phyloP scores from a whole-genome alignment of 768 basidiomycete species.

The Podaxis sp. region DNA sequence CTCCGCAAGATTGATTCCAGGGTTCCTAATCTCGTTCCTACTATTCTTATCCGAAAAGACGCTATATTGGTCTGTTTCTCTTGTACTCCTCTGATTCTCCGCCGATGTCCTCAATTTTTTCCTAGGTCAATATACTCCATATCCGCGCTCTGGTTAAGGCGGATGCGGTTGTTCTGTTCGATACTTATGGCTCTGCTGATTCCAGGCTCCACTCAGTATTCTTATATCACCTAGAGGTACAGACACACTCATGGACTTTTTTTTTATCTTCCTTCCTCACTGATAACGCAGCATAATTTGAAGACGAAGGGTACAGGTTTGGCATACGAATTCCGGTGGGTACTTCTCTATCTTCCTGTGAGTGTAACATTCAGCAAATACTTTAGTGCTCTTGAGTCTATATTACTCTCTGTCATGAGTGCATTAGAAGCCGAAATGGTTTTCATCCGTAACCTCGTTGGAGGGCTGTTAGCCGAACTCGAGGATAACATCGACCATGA shows the following conservation, averaged over 20 bases:
- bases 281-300: slow-evolving; percentile 64
- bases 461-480: slow-evolving; percentile 84
- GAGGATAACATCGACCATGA: slow-evolving; percentile 96
- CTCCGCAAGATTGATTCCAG: slow-evolving; percentile 94
- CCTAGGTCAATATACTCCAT: slow-evolving; percentile 87
- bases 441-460: slow-evolving; percentile 87
- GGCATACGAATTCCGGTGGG: slow-evolving; percentile 87
- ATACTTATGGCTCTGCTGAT: slow-evolving; percentile 84
- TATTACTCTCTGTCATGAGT: slow-evolving; percentile 85
- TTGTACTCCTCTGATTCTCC: neutral
- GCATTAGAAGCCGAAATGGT: slow-evolving; percentile 96
- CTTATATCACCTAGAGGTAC: slow-evolving; percentile 81
- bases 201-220: slow-evolving; percentile 85
- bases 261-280: neutral
- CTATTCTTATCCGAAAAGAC: slow-evolving; percentile 84
- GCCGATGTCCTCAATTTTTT: slow-evolving; percentile 9
- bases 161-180: slow-evolving; percentile 87
- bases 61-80: slow-evolving; percentile 68
- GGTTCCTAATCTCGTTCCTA: slow-evolving; percentile 91
- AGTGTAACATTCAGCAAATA: neutral
- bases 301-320: slow-evolving; percentile 63
- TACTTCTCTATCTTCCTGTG: neutral
- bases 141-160: slow-evolving; percentile 94
- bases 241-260: slow-evolving; percentile 9
- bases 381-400: slow-evolving; percentile 83